A percentile compares a stretch with the other conserved stretches of the same genome.
phyloP scores from a whole-genome alignment of 441 rosid genomes.

The Erysimum cheiri region DNA sequence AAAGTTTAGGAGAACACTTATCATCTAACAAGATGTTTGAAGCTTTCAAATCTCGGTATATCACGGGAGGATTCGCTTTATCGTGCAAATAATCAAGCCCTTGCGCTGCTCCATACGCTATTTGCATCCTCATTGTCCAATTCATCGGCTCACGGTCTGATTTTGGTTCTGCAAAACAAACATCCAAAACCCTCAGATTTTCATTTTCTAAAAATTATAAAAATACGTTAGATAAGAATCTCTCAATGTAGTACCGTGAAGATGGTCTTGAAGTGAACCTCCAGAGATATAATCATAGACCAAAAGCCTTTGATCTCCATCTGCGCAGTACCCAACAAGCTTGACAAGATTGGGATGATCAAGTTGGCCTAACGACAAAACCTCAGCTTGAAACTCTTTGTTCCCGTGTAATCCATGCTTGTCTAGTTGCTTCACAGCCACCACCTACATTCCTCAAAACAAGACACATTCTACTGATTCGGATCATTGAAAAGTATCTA shows the following conservation, averaged over 20 bases:
- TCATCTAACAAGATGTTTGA: constrained; percentile 74
- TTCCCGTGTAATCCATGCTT: constrained; percentile 67
- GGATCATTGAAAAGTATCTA: not conserved
- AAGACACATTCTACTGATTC: not conserved
- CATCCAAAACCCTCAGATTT: not conserved
- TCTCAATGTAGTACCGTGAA: constrained; percentile 55
- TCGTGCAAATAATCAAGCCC: constrained; percentile 84
- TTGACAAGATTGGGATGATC: constrained; percentile 74
- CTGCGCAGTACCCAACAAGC: constrained; percentile 84
- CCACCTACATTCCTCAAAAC: constrained; percentile 51
- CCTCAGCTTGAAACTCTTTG: constrained; percentile 75
- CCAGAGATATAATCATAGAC: constrained; percentile 72
- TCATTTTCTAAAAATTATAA: not conserved
- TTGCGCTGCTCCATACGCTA: constrained; percentile 79
- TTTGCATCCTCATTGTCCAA: constrained; percentile 75
- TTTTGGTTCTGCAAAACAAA: constrained; percentile 45
- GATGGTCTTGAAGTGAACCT: constrained; percentile 68
- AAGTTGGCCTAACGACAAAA: constrained; percentile 53
- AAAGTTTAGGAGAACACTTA: constrained; percentile 60
- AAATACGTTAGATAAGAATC: not conserved
- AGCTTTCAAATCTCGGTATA: constrained; percentile 76
- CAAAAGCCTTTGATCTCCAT: constrained; percentile 95
- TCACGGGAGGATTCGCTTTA: constrained; percentile 65
- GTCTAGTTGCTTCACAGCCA: constrained; percentile 92
- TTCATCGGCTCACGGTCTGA: constrained; percentile 51